phyloP scores from a whole-genome alignment of 2,329 filamentous ascomycete genomes.

The Trichoderma lentiforme region DNA sequence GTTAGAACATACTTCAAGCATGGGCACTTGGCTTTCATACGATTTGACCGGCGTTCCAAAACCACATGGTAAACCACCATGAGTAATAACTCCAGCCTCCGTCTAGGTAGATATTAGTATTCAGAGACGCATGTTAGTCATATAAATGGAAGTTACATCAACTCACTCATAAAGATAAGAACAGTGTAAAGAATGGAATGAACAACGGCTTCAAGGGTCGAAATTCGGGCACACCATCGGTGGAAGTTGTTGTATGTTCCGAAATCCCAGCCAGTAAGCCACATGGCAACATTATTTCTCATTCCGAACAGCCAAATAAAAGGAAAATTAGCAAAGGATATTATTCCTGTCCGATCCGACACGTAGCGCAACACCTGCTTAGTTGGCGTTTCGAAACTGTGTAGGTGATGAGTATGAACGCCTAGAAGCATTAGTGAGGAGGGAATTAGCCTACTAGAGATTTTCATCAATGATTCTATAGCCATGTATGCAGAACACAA shows the following conservation, averaged over 20 bases:
- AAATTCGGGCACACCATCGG: conserved; percentile 61
- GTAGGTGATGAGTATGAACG: neutral
- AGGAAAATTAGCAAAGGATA: conserved; percentile 62
- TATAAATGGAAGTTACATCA: neutral
- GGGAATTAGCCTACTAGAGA: conserved; percentile 35
- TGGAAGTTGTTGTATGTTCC: conserved; percentile 65
- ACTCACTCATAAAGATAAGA: conserved; percentile 38
- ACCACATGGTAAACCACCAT: conserved; percentile 41
- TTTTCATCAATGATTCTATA: conserved; percentile 39
- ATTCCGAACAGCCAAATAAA: conserved; percentile 64
- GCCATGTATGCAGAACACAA: conserved; percentile 35
- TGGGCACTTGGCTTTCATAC: conserved; percentile 31
- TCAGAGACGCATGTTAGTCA: accelerated
- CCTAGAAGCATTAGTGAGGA: neutral
- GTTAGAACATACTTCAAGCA: neutral
- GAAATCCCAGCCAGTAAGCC: conserved; percentile 67
- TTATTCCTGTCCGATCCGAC: conserved; percentile 61
- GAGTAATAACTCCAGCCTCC: conserved; percentile 37
- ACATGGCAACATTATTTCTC: conserved; percentile 64
- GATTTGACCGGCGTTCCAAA: conserved; percentile 49
- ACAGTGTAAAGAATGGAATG: conserved; percentile 60
- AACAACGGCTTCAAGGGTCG: conserved; percentile 58
- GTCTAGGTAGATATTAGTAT: conserved; percentile 26
- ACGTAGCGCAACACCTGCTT: conserved; percentile 50
- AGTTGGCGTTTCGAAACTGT: conserved; percentile 34